phyloP scores from a whole-genome alignment of 768 basidiomycete species.

The Tubosaeta sp. region DNA sequence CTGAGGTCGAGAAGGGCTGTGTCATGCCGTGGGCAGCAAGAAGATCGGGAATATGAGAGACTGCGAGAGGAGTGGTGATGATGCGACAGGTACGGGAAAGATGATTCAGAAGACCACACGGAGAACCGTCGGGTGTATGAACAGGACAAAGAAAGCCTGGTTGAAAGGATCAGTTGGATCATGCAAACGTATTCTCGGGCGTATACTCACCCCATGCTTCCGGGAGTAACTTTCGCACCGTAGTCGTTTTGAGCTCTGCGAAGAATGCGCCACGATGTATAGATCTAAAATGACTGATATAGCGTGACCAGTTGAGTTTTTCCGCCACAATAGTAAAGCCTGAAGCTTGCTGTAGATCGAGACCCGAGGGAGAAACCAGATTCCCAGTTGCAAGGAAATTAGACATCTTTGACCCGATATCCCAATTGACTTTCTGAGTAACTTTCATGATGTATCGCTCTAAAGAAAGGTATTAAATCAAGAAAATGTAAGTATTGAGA shows the following conservation, averaged over 20 bases:
- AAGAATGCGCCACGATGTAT: slow-evolving; percentile 99
- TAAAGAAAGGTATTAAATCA: slow-evolving; percentile 27
- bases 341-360: slow-evolving; percentile 94
- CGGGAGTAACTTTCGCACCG: slow-evolving; percentile 92
- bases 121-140: slow-evolving; percentile 97
- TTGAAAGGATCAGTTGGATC: slow-evolving; percentile 6
- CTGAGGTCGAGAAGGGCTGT: slow-evolving; percentile 71
- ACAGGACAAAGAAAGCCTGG: slow-evolving; percentile 96
- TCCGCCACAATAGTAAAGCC: slow-evolving; percentile 99
- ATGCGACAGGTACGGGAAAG: slow-evolving; percentile 92
- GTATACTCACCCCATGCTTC: slow-evolving; percentile 87
- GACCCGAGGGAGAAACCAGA: slow-evolving; percentile 87
- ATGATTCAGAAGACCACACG: slow-evolving; percentile 97
- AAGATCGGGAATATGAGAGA: slow-evolving; percentile 75
- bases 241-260: slow-evolving; percentile 95
- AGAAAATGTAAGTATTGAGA: not conserved
- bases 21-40: slow-evolving; percentile 93
- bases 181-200: not conserved
- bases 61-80: slow-evolving; percentile 69
- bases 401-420: slow-evolving; percentile 83
- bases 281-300: slow-evolving; percentile 96
- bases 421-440: slow-evolving; percentile 76
- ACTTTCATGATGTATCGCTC: slow-evolving; percentile 80
- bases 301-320: slow-evolving; percentile 97
- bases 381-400: slow-evolving; percentile 99